Evolutionary conservation across 78 protist species (phyloP).

Genomic region (Cavenderia fasciculata): DNA sequence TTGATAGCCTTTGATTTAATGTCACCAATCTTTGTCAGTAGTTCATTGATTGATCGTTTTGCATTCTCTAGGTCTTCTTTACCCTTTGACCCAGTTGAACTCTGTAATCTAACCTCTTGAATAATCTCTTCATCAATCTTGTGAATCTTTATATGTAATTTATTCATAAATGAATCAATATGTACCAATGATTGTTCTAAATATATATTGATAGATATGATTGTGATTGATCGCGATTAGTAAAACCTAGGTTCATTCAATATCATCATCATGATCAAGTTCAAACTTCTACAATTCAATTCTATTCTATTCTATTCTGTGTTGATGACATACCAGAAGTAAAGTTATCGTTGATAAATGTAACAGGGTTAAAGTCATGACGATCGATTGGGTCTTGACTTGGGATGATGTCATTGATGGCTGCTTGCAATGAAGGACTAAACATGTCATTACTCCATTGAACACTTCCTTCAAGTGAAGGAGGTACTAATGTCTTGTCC

Average conservation of each 20-base stretch:
- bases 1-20: slow-evolving; percentile 85
- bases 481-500: not conserved
- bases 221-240: slow-evolving; percentile 1
- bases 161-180: slow-evolving; percentile 38
- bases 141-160: slow-evolving; percentile 42
- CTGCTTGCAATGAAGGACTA: slow-evolving; percentile 63
- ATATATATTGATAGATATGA: too few relatives aligned
- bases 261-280: too few relatives aligned
- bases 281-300: too few relatives aligned
- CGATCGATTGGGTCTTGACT: slow-evolving; percentile 79
- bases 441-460: slow-evolving; percentile 69
- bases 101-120: slow-evolving; percentile 81
- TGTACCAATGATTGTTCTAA: slow-evolving; percentile 39
- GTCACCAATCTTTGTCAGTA: slow-evolving; percentile 79
- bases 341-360: slow-evolving; percentile 84
- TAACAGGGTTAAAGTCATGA: slow-evolving; percentile 83
- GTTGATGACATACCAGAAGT: slow-evolving; percentile 77
- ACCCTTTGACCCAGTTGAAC: slow-evolving; percentile 60
- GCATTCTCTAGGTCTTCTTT: slow-evolving; percentile 84
- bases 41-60: slow-evolving; percentile 72
- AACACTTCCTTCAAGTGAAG: slow-evolving; percentile 44
- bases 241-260: not conserved
- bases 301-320: too few relatives aligned
- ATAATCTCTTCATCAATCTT: slow-evolving; percentile 76
- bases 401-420: slow-evolving; percentile 77